A percentile compares a stretch with the other conserved stretches of the same genome.
These are phyloP conservation scores for Lagenaria siceraria DNA, from an alignment of 306 rosid species.

Conservation along the genomic window DNA sequence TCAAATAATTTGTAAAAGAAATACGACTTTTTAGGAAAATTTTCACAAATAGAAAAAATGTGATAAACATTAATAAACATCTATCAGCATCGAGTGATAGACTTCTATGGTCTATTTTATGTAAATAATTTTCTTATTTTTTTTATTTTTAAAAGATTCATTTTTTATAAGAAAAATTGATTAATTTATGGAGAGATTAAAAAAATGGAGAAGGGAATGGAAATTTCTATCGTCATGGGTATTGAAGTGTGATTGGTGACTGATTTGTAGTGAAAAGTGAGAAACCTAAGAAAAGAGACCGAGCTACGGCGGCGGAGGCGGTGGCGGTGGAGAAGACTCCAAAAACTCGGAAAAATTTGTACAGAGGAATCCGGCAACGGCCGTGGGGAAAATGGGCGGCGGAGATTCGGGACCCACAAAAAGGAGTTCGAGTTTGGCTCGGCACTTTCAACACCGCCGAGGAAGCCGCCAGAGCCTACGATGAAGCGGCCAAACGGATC, in stretches of 20 bases:
- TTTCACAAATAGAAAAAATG: too few species aligned
- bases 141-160: too few species aligned
- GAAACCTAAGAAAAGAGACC: background rate
- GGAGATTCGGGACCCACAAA: conserved; percentile 82
- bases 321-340: background rate
- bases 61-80: too few species aligned
- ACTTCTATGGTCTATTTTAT: too few species aligned
- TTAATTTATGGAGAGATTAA: too few species aligned
- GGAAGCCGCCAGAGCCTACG: conserved; percentile 85
- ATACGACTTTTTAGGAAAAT: too few species aligned
- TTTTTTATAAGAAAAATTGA: too few species aligned
- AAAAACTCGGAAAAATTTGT: conserved; percentile 45
- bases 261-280: background rate
- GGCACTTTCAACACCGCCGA: conserved; percentile 80
- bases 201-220: background rate
- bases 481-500: conserved; percentile 66
- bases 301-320: background rate
- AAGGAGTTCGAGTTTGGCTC: conserved; percentile 88
- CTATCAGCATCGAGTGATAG: too few species aligned
- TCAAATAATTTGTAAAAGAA: background rate
- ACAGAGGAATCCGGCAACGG: conserved; percentile 89
- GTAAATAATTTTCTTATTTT: too few species aligned
- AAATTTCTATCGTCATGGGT: background rate
- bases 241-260: background rate
- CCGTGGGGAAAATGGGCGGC: conserved; percentile 99